Evolutionary conservation across 23 red algal species (phyloP), one percentile per base, ranked within the genome.

Genomic region (Gracilaria gracilis): DNA sequence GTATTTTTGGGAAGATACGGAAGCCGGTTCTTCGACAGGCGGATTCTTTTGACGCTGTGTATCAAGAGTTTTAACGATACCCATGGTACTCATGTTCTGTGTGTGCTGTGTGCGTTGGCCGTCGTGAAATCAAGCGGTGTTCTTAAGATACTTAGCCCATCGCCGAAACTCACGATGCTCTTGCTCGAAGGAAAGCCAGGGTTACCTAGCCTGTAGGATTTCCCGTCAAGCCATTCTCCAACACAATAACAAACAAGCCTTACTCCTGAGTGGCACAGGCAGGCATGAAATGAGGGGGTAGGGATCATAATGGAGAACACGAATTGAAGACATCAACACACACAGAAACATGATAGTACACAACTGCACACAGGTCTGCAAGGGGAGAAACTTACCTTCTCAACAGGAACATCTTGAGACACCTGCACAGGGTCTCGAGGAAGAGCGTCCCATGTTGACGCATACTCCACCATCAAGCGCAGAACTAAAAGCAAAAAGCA

Each of bases 401-500:
- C 48, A 55, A 81, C 16, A 24, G 77, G 34, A 8, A 81, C 19
- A 33, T 81, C 77, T 19, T 81, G 77, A 5, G 77, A 58, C 4
- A 27, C 19, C 2, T 81, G 77, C 2, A 58, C 0, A 58, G 77
- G 0, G 33, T 58, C 47, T 19, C 77, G 42, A 2, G 77, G 77
- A 81, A 58, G 77, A 38, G 25, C 47, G 15, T 55, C 77, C 77
- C 77, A 81, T 40, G 77, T 33, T 14, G 48, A 33, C 11, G 77
- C 3, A 81, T 58, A 81, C 1, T 81, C 77, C 0, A 58, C 77
- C 77, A 81, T 81, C 15, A 80, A 37, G 66, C 32, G 24, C 4
- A 20, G 15, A 40, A 19, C 36, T 37, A 2, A 7, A 35, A 71
- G 9, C 66, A 6, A 40, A 16, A 71, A 71, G 28, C 66, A 40